phyloP scores from a whole-genome alignment of 176 grass and related monocot species.

The Aechmea fasciata region DNA sequence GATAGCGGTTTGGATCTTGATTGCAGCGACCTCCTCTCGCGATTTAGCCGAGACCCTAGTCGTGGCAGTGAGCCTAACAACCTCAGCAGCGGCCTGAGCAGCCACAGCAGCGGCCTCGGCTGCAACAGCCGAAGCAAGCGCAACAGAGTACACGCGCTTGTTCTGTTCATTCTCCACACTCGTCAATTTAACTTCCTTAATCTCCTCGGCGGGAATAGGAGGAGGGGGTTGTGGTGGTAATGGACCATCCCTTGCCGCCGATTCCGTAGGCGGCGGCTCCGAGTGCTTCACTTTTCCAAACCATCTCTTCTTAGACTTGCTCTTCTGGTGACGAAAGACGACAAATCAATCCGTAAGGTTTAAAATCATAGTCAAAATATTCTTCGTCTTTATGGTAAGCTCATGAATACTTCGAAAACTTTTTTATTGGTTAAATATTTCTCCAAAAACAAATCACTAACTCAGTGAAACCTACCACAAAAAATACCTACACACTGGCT shows the following conservation, averaged over 20 bases:
- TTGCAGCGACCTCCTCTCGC: conserved; percentile 38
- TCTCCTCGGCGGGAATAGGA: conserved; percentile 7
- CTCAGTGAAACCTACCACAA: too few relatives aligned
- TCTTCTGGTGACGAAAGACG: conserved; percentile 6
- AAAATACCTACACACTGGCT: too few relatives aligned
- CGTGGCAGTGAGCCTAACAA: not conserved
- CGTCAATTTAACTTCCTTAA: not conserved
- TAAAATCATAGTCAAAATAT: too few relatives aligned
- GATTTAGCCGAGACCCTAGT: conserved; percentile 21
- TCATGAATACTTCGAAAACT: too few relatives aligned
- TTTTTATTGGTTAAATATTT: too few relatives aligned
- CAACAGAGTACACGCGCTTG: not conserved
- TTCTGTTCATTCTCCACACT: not conserved
- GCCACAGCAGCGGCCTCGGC: conserved; percentile 1
- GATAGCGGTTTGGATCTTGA: conserved; percentile 50
- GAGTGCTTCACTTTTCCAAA: conserved; percentile 33
- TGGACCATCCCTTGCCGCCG: conserved; percentile 6
- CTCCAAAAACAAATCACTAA: too few relatives aligned
- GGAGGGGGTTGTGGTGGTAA: conserved; percentile 7
- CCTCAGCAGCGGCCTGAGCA: not conserved
- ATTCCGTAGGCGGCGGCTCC: conserved; percentile 5
- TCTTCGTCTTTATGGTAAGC: too few relatives aligned
- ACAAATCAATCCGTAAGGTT: not conserved
- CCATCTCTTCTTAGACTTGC: conserved; percentile 58
- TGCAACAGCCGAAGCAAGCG: not conserved